Evolutionary conservation across 78 protist genomes (phyloP).

Genomic region (Dictyostelium citrinum): DNA sequence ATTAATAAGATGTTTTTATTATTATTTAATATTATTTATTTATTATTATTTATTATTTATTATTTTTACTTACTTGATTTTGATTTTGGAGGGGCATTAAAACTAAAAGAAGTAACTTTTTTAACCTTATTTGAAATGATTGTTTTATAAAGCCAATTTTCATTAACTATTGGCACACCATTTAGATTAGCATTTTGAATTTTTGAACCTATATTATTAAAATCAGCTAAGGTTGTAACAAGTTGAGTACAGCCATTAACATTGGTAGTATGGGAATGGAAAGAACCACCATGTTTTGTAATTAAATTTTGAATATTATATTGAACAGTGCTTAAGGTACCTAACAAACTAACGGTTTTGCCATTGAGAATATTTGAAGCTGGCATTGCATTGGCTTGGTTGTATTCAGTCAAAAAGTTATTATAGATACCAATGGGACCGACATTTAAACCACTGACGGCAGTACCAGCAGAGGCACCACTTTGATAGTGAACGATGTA

Average conservation of each 20-base stretch:
- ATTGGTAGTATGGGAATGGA: not conserved
- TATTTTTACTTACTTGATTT: not conserved
- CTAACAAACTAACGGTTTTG: not conserved
- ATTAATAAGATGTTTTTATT: not conserved
- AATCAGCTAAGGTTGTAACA: not conserved
- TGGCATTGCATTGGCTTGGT: not conserved
- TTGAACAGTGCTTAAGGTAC: not conserved
- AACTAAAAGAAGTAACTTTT: not conserved
- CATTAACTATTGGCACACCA: constrained; percentile 28
- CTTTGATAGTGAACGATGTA: constrained; percentile 41
- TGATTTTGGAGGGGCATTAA: constrained; percentile 1
- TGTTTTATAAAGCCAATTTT: constrained; percentile 45
- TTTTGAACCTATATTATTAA: not conserved
- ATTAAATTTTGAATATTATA: not conserved
- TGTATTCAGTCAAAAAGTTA: not conserved
- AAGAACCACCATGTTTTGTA: constrained; percentile 49
- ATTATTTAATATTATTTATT: no score
- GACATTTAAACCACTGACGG: not conserved
- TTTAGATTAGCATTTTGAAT: not conserved
- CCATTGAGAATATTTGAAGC: not conserved
- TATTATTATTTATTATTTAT: no score
- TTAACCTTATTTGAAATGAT: not conserved
- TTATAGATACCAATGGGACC: no score
- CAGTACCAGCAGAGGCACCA: not conserved
- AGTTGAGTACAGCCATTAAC: constrained; percentile 19